phyloP scores from a whole-genome alignment of 768 basidiomycete species.

The Hebeloma cylindrosporum region DNA sequence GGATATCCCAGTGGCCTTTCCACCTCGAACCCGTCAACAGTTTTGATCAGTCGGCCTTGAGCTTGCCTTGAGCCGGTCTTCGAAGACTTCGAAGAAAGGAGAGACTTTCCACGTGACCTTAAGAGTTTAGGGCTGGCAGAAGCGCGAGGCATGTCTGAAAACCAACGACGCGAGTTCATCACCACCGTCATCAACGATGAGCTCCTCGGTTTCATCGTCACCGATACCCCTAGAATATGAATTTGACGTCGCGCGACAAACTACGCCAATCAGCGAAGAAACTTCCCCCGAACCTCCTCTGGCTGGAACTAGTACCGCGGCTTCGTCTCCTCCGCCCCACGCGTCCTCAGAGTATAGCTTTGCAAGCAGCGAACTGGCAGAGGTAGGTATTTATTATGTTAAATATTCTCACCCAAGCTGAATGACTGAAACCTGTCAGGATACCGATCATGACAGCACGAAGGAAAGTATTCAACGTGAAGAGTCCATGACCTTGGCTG shows the following conservation, averaged over 20 bases:
- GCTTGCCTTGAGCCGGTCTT: too few relatives aligned
- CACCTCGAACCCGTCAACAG: too few relatives aligned
- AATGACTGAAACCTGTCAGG: conserved; percentile 1
- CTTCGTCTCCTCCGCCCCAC: conserved; percentile 26
- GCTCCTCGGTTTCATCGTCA: conserved; percentile 23
- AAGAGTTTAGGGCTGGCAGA: conserved; percentile 18
- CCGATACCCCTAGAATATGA: conserved; percentile 15
- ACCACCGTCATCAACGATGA: conserved; percentile 16
- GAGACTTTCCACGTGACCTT: background rate
- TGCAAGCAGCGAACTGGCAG: conserved; percentile 20
- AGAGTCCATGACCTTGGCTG: conserved; percentile 4
- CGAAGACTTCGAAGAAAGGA: background rate
- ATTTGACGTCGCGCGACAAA: background rate
- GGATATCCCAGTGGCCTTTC: too few relatives aligned
- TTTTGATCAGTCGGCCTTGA: too few relatives aligned
- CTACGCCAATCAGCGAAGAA: background rate
- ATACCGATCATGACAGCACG: conserved; percentile 8
- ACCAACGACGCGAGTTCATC: conserved; percentile 1
- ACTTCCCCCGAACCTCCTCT: conserved; percentile 19
- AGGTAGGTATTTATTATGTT: conserved; percentile 4
- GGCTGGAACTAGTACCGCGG: conserved; percentile 21
- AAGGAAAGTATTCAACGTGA: conserved; percentile 8
- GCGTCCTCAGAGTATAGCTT: conserved; percentile 25
- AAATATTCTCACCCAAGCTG: background rate
- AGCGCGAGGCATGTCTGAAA: conserved; percentile 14